Evolutionary conservation across 2,329 filamentous ascomycete genomes (phyloP), one percentile per base, ranked within the genome.

Genomic region (Pseudophaeomoniella oleicola): DNA sequence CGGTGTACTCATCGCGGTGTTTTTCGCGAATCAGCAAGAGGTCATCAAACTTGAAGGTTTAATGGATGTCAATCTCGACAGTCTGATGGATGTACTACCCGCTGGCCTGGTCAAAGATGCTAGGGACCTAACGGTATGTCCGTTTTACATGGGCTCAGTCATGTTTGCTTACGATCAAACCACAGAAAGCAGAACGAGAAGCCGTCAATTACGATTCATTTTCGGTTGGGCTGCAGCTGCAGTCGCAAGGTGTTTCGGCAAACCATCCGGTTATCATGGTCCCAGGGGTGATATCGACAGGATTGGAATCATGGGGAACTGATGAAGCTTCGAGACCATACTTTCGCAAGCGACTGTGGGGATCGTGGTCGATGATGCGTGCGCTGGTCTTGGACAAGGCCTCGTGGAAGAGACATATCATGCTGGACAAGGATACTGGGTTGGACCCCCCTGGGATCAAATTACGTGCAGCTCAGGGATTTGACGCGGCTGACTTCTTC

Each of bases 331-430:
- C 87, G 5, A 73, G 85, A 22, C 81, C 80, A 40, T 98, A 96
- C 59, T 98, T 98, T 58, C 72, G 90, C 43, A 94, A 92, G 62
- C 71, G 90, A 37, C 63, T 98, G 35, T 98, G 90, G 90, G 90
- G 90, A 3, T 94, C 85, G 47, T 98, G 92, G 90, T 93, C 75
- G 44, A 98, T 98, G 90, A 94, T 98, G 86, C 74, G 81, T 35
- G 88, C 90, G 0, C 62, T 98, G 45, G 84, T 98, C 2, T 61
- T 93, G 50, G 90, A 96, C 57, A 94, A 96, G 59, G 78, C 92
- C 17, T 70, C 73, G 19, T 98, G 90, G 90, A 98, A 94, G 65
- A 78, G 67, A 50, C 90, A 98, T 55, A 84, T 98, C 47, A 96
- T 96, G 87, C 70, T 98, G 9, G 90, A 98, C 58, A 87, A 88